A percentile compares a stretch with the other conserved stretches of the same genome.
Conservation (phyloP, 441 rosid genomes). For the Erodium trifolium region DNA sequence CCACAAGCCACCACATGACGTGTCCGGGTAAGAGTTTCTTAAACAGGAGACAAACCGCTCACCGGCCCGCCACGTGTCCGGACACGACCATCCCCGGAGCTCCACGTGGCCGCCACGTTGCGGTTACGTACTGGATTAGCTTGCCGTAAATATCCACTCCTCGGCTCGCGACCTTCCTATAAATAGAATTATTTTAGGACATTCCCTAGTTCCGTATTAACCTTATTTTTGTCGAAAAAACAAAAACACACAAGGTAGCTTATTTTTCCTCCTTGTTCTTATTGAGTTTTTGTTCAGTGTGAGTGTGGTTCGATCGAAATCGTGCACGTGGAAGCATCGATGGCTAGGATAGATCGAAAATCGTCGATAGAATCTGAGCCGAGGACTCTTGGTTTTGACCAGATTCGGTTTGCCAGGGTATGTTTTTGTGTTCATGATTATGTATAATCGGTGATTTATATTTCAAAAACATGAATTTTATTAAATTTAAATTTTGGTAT, state of each 20-base stretch:
- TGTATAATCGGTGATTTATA: no score
- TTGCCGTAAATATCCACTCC: neutral
- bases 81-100: neutral
- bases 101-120: conserved; percentile 5
- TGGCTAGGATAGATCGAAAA: conserved; percentile 24
- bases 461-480: no score
- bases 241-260: no score
- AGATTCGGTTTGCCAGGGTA: conserved; percentile 45
- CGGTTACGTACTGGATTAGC: neutral
- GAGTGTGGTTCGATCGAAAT: neutral
- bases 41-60: neutral
- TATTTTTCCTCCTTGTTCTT: neutral
- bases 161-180: neutral
- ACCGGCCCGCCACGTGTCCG: neutral
- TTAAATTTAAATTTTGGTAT: no score
- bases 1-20: neutral
- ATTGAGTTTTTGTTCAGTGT: no score
- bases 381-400: conserved; percentile 32
- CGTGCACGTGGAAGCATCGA: conserved; percentile 20
- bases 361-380: conserved; percentile 46
- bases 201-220: neutral
- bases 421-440: neutral
- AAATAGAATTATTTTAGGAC: neutral
- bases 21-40: neutral
- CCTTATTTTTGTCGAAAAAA: no score